phyloP scores from a whole-genome alignment of 2,329 filamentous ascomycete species.

The Nigrograna mackinnonii region DNA sequence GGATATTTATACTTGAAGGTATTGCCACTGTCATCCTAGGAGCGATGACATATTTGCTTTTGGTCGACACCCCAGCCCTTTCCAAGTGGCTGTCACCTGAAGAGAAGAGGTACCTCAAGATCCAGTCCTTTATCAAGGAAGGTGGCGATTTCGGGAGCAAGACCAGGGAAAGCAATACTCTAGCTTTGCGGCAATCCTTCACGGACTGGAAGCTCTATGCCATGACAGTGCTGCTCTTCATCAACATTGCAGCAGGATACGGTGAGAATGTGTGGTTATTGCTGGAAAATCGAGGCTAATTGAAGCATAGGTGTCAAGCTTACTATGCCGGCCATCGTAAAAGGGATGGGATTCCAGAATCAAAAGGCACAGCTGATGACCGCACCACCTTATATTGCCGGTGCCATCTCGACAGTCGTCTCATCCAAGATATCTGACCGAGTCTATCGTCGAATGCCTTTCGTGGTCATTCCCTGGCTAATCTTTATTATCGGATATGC shows the following conservation, averaged over 20 bases:
- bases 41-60: slow-evolving; percentile 57
- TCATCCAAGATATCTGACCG: slow-evolving; percentile 70
- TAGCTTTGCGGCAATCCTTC: slow-evolving; percentile 9
- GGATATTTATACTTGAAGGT: slow-evolving; percentile 69
- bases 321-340: slow-evolving; percentile 40
- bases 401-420: slow-evolving; percentile 69
- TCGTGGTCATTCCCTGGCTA: slow-evolving; percentile 63
- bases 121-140: slow-evolving; percentile 16
- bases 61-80: slow-evolving; percentile 64
- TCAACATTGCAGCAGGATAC: slow-evolving; percentile 32
- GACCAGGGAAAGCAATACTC: slow-evolving; percentile 14
- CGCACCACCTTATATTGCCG: slow-evolving; percentile 76
- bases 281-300: slow-evolving; percentile 19
- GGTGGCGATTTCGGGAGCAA: slow-evolving; percentile 21
- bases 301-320: slow-evolving; percentile 25
- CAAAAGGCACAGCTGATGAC: slow-evolving; percentile 51
- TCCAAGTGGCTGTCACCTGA: slow-evolving; percentile 3
- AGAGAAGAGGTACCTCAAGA: slow-evolving; percentile 6
- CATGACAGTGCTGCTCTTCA: slow-evolving; percentile 26
- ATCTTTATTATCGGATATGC: slow-evolving; percentile 71
- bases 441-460: slow-evolving; percentile 67
- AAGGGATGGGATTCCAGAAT: slow-evolving; percentile 38
- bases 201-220: slow-evolving; percentile 31
- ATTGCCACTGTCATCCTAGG: slow-evolving; percentile 59
- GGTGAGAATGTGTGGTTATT: slow-evolving; percentile 42